Evolutionary conservation across 192 early-diverging fungal species (phyloP).

Genomic region (Dimargaris cristalligena): DNA sequence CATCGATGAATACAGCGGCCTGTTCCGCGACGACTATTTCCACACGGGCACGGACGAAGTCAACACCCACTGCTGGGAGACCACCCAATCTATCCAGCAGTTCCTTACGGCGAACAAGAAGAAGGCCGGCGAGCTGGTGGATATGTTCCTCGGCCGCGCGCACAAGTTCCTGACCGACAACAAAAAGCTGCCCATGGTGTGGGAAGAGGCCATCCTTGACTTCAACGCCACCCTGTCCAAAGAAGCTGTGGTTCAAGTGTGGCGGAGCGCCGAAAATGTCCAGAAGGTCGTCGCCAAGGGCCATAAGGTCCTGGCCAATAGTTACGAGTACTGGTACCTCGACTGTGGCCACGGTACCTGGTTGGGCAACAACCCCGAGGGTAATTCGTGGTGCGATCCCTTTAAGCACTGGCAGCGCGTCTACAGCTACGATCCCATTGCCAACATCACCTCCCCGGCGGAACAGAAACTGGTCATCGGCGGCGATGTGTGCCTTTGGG

Average conservation of each 20-base stretch:
- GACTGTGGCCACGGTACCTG: constrained; percentile 66
- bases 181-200: constrained; percentile 49
- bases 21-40: constrained; percentile 53
- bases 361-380: constrained; percentile 40
- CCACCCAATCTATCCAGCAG: constrained; percentile 26
- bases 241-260: constrained; percentile 49
- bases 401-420: constrained; percentile 60
- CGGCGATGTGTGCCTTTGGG: constrained; percentile 51
- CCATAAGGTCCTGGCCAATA: constrained; percentile 43
- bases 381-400: constrained; percentile 58
- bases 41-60: constrained; percentile 71
- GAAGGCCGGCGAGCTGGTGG: constrained; percentile 20
- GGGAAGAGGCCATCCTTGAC: constrained; percentile 59
- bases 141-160: constrained; percentile 34
- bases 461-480: constrained; percentile 46
- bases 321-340: constrained; percentile 46
- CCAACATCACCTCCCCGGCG: constrained; percentile 28
- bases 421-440: constrained; percentile 44
- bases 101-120: constrained; percentile 21
- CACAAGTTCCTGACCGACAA: constrained; percentile 26
- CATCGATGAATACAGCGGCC: constrained; percentile 40
- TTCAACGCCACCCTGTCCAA: constrained; percentile 37
- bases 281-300: constrained; percentile 38
- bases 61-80: constrained; percentile 48
- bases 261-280: constrained; percentile 43